Conservation (phyloP, 257 asterid species). For the Verbascum thapsus region DNA sequence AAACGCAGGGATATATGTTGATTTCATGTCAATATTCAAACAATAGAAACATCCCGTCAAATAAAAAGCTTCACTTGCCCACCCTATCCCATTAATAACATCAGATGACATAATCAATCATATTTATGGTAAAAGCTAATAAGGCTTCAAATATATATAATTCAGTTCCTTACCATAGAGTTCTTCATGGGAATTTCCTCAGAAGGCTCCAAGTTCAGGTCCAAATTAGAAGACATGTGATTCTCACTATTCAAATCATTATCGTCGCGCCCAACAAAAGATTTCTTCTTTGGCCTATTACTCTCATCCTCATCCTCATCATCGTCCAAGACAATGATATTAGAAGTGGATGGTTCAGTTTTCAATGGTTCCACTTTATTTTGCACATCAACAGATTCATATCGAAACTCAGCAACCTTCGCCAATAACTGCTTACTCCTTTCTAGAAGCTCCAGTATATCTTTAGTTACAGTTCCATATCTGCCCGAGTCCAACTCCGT, state of each 20-base stretch:
- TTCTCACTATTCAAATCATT: slow-evolving; percentile 42
- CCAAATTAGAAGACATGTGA: slow-evolving; percentile 31
- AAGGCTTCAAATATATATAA: slow-evolving; percentile 19
- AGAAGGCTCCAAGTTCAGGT: slow-evolving; percentile 40
- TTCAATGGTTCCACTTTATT: slow-evolving; percentile 27
- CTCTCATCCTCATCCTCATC: slow-evolving; percentile 54
- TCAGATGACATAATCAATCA: slow-evolving; percentile 13
- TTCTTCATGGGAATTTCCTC: slow-evolving; percentile 43
- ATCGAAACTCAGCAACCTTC: slow-evolving; percentile 45
- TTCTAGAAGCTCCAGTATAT: slow-evolving; percentile 55
- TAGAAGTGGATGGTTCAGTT: slow-evolving; percentile 30
- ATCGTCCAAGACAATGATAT: slow-evolving; percentile 66
- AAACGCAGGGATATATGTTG: slow-evolving; percentile 11
- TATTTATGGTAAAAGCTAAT: slow-evolving; percentile 18
- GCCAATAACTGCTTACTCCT: slow-evolving; percentile 50
- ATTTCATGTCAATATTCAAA: slow-evolving; percentile 23
- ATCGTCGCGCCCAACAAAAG: slow-evolving; percentile 63
- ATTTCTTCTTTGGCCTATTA: slow-evolving; percentile 28
- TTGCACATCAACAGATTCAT: slow-evolving; percentile 39
- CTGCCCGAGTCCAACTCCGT: slow-evolving; percentile 58
- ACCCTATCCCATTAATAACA: slow-evolving; percentile 20
- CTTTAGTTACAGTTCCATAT: slow-evolving; percentile 73
- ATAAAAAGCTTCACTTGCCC: not conserved
- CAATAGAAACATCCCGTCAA: slow-evolving; percentile 8
- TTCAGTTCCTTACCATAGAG: slow-evolving; percentile 43